A percentile compares a stretch with the other conserved stretches of the same genome.
Conservation (phyloP, 75 land plant genomes). For the Selaginella tamariscina region DNA sequence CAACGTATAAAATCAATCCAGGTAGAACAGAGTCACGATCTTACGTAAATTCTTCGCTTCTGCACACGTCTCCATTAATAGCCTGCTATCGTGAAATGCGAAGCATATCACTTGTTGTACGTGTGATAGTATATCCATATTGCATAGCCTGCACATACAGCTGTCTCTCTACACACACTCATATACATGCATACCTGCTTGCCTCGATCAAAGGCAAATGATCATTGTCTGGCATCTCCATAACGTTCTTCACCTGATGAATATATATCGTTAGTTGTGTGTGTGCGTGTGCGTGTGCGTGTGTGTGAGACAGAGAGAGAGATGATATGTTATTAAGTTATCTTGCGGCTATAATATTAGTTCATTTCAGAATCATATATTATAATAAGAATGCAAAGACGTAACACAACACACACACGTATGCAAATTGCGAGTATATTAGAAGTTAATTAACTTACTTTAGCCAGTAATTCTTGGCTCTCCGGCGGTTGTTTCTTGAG, state of each 20-base stretch:
- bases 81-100: slow-evolving; percentile 88
- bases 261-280: too few species aligned
- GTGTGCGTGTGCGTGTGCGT: background rate
- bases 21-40: slow-evolving; percentile 92
- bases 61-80: slow-evolving; percentile 92
- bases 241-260: slow-evolving; percentile 73
- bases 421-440: background rate
- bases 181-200: slow-evolving; percentile 56
- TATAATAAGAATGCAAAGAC: background rate
- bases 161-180: background rate
- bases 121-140: slow-evolving; percentile 92
- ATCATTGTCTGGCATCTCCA: slow-evolving; percentile 93
- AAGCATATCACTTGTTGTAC: slow-evolving; percentile 98
- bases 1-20: too few species aligned
- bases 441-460: slow-evolving; percentile 26
- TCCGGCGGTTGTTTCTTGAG: slow-evolving; percentile 90
- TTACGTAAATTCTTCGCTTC: slow-evolving; percentile 84
- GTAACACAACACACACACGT: background rate
- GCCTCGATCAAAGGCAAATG: slow-evolving; percentile 90
- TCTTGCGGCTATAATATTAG: background rate
- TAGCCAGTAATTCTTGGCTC: slow-evolving; percentile 85
- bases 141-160: slow-evolving; percentile 61
- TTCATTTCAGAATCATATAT: background rate
- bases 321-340: background rate
- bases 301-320: slow-evolving; percentile 6